These are phyloP conservation scores for Cystobasidium onofrii DNA, from an alignment of 768 basidiomycete species.

Conservation along the genomic window DNA sequence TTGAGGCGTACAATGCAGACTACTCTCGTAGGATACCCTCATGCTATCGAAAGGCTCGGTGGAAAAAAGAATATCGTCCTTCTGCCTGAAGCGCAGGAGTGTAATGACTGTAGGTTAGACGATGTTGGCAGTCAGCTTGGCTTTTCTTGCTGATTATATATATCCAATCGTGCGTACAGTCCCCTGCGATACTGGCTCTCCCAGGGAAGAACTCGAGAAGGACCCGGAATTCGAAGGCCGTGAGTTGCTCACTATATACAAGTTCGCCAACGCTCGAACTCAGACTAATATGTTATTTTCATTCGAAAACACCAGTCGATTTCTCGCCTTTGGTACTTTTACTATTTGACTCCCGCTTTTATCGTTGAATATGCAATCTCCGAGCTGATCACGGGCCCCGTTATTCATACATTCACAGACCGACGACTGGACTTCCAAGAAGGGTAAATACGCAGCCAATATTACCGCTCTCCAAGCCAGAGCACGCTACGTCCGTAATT, in stretches of 20 bases:
- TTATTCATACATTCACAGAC: too few relatives aligned
- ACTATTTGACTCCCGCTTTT: too few relatives aligned
- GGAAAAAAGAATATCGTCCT: conserved; percentile 39
- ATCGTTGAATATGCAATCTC: too few relatives aligned
- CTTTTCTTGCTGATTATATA: too few relatives aligned
- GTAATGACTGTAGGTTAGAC: conserved; percentile 32
- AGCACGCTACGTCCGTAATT: conserved; percentile 40
- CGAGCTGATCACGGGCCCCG: too few relatives aligned
- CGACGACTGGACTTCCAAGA: conserved; percentile 43
- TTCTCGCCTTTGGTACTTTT: conserved; percentile 9
- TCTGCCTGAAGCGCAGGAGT: conserved; percentile 44
- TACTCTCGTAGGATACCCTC: conserved; percentile 20
- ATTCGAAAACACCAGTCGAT: too few relatives aligned
- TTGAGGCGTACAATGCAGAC: conserved; percentile 44
- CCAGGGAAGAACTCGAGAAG: conserved; percentile 32
- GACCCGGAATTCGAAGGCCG: conserved; percentile 39
- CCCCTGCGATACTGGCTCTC: conserved; percentile 38
- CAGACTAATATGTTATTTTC: too few relatives aligned
- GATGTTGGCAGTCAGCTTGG: too few relatives aligned
- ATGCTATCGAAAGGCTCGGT: conserved; percentile 20
- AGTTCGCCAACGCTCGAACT: background rate
- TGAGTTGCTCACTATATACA: background rate
- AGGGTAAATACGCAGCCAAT: conserved; percentile 38
- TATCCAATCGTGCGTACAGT: background rate
- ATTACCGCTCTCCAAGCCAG: conserved; percentile 24